Base-by-base conservation (phyloP, 192 early-diverging fungal species). In the Thamnidium elegans region DNA sequence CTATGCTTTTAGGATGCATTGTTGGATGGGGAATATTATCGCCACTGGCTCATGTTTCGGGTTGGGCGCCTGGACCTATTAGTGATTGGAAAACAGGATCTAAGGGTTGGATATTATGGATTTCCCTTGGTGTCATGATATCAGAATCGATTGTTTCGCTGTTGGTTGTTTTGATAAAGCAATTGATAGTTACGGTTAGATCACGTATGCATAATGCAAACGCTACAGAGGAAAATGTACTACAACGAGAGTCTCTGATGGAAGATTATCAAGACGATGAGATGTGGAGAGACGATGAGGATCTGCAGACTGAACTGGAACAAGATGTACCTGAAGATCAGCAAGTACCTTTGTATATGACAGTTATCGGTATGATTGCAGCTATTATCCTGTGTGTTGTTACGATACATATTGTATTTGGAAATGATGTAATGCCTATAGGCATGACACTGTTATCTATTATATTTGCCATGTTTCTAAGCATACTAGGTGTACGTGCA, bases 401-500 rank as follows among this genome's bases (percentile, higher is more conserved):
- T 14, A 74, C 89, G 47, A 78, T 92, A 30, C 75, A 75, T 23
- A 69, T 84, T 19, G 60, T 92, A 6, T 94, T 94, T 74, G 71
- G 69, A n/a, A 64, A 68, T 31, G 68, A 72, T 20, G 76, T 82
- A 31, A 77, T 94, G 45, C 83, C 86, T 0, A 68, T 86, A 30
- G 81, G 84, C 32, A 83, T 89, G 36, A 86, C 88, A 4, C 64
- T 90, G 36, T 64, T 93, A 20, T 85, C 91, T 0, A 79, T 94
- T 1, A 53, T 84, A 3, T 58, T 93, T 14, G 93, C 89, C 7
- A 88, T 87, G 59, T 68, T 94, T 1, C 60, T 94, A 50, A 83
- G 86, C 11, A 84, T 94, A 20, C 77, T 94, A 23, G 93, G 90
- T n/a, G 86, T 93, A 10, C 87, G 92, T n/a, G 87, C 91, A 1